A percentile compares a stretch with the other conserved stretches of the same genome.
These are phyloP conservation scores for Phylloporus scabripes DNA, from an alignment of 768 basidiomycete species.

Conservation along the genomic window DNA sequence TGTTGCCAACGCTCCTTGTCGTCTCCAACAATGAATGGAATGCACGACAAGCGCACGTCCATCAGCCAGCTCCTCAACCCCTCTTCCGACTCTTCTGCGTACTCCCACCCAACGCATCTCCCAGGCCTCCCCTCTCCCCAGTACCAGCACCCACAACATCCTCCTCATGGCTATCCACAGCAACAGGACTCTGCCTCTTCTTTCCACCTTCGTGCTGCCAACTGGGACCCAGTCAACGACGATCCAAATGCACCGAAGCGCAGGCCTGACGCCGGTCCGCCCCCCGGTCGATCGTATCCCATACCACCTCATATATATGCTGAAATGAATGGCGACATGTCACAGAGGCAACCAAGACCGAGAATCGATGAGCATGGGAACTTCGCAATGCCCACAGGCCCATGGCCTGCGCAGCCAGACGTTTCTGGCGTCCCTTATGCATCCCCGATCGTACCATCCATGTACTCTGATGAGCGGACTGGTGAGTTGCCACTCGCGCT, in stretches of 20 bases:
- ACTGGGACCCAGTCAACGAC: slow-evolving; percentile 43
- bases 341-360: slow-evolving; percentile 21
- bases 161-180: slow-evolving; percentile 24
- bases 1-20: slow-evolving; percentile 11
- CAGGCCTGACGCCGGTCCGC: slow-evolving; percentile 30
- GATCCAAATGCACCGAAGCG: slow-evolving; percentile 34
- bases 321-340: slow-evolving; percentile 32
- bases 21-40: slow-evolving; percentile 33
- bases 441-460: slow-evolving; percentile 39
- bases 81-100: slow-evolving; percentile 37
- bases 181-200: slow-evolving; percentile 29
- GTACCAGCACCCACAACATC: slow-evolving; percentile 27
- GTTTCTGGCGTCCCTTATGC: slow-evolving; percentile 36
- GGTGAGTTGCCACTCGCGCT: slow-evolving; percentile 33
- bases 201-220: slow-evolving; percentile 59
- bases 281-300: slow-evolving; percentile 32
- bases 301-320: slow-evolving; percentile 31
- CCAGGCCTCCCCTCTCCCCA: slow-evolving; percentile 21
- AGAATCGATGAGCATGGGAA: slow-evolving; percentile 30
- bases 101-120: slow-evolving; percentile 28
- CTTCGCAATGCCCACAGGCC: slow-evolving; percentile 25
- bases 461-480: slow-evolving; percentile 56
- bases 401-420: slow-evolving; percentile 34
- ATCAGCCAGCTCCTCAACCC: slow-evolving; percentile 48
- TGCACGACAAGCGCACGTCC: slow-evolving; percentile 48